Conservation (phyloP, 2,329 filamentous ascomycete genomes). For the Dothistroma septosporum region DNA sequence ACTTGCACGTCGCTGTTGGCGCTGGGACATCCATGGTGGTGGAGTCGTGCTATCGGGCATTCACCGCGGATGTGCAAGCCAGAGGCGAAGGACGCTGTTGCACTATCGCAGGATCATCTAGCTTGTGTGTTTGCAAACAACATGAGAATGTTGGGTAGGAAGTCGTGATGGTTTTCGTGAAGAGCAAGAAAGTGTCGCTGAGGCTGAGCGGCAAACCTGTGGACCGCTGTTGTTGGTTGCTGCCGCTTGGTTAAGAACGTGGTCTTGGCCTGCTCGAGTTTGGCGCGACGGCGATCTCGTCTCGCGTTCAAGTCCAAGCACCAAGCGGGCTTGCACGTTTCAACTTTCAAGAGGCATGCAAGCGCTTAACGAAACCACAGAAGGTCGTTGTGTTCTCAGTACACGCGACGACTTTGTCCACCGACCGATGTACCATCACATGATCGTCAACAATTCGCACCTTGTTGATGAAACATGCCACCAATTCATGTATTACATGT, state of each 20-base stretch:
- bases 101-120: not conserved
- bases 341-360: not conserved
- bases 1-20: not conserved
- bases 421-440: not conserved
- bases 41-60: not conserved
- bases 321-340: not conserved
- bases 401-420: not conserved
- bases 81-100: not conserved
- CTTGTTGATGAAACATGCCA: too few species aligned
- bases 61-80: not conserved
- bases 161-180: not conserved
- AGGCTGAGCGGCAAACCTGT: not conserved
- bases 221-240: slow-evolving; percentile 1
- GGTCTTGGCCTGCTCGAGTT: slow-evolving; percentile 4
- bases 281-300: slow-evolving; percentile 2
- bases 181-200: not conserved
- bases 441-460: not conserved
- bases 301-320: not conserved
- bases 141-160: not conserved
- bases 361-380: not conserved
- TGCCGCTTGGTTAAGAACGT: not conserved
- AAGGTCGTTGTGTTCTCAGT: too few species aligned
- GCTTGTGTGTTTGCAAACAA: not conserved
- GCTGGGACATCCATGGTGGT: not conserved
- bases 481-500: not conserved